A percentile compares a stretch with the other conserved stretches of the same genome.
phyloP scores from a whole-genome alignment of 352 stramenopile species.

The Phytophthora melonis region DNA sequence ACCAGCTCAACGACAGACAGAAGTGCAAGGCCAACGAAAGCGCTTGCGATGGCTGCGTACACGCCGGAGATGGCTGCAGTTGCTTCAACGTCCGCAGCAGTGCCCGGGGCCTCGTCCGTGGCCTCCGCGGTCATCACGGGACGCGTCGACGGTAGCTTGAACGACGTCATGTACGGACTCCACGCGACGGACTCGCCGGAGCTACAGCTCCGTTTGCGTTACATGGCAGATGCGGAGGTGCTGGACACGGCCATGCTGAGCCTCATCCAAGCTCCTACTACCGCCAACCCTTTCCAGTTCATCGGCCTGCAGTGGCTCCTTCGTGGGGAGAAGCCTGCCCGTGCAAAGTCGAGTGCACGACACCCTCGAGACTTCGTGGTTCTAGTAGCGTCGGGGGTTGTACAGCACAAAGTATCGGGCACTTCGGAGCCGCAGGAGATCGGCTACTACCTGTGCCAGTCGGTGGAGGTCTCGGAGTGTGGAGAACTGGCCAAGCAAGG shows the following conservation, averaged over 20 bases:
- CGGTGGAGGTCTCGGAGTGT: slow-evolving; percentile 25
- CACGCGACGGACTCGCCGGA: slow-evolving; percentile 35
- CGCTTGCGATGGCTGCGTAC: slow-evolving; percentile 41
- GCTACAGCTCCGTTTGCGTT: slow-evolving; percentile 41
- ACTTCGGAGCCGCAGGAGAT: slow-evolving; percentile 19
- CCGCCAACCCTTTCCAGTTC: slow-evolving; percentile 40
- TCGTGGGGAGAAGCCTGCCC: slow-evolving; percentile 21
- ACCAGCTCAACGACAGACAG: slow-evolving; percentile 3
- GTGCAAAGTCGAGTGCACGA: slow-evolving; percentile 24
- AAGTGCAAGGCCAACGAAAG: slow-evolving; percentile 21
- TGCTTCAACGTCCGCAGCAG: neutral
- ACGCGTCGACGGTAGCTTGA: slow-evolving; percentile 37
- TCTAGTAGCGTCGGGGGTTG: slow-evolving; percentile 38
- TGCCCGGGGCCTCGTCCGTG: slow-evolving; percentile 16
- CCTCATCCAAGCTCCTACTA: slow-evolving; percentile 28
- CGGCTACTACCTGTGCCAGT: slow-evolving; percentile 38
- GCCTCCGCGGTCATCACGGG: slow-evolving; percentile 37
- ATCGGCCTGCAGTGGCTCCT: slow-evolving; percentile 47
- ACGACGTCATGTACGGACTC: slow-evolving; percentile 52
- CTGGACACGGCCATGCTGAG: slow-evolving; percentile 40
- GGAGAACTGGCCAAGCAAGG: slow-evolving; percentile 15
- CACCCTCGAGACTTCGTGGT: slow-evolving; percentile 47
- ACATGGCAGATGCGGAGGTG: slow-evolving; percentile 39
- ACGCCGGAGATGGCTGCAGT: slow-evolving; percentile 23
- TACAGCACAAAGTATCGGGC: slow-evolving; percentile 20